Conservation (phyloP, 371 early-diverging fungal genomes). For the Phascolomyces articulosus region DNA sequence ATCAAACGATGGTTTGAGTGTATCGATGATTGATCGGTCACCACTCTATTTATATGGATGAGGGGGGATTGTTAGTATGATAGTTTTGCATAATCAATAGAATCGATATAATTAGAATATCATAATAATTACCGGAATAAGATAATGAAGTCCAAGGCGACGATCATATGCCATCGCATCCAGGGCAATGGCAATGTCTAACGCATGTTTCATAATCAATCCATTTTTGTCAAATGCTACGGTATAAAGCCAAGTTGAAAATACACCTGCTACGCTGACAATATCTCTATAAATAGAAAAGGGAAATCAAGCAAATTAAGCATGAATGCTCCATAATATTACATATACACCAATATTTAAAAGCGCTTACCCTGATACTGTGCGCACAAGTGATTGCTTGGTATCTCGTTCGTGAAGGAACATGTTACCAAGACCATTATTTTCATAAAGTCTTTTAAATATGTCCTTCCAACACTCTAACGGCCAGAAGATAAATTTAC, state of each 20-base stretch:
- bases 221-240: constrained; percentile 40
- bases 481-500: not conserved
- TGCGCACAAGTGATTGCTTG: constrained; percentile 19
- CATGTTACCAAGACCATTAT: constrained; percentile 29
- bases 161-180: constrained; percentile 44
- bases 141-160: constrained; percentile 22
- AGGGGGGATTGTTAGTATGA: not conserved
- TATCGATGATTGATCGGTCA: constrained; percentile 37
- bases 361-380: constrained; percentile 14
- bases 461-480: constrained; percentile 38
- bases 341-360: too few species aligned
- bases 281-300: constrained; percentile 4
- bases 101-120: too few species aligned
- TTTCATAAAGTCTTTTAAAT: constrained; percentile 23
- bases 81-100: not conserved
- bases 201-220: constrained; percentile 44
- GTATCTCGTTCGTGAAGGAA: constrained; percentile 31
- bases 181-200: constrained; percentile 45
- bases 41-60: constrained; percentile 21
- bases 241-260: constrained; percentile 40
- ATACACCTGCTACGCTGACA: constrained; percentile 19
- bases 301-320: not conserved
- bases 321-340: too few species aligned
- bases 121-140: constrained; percentile 37
- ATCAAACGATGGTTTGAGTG: constrained; percentile 38